These are phyloP conservation scores for Sarocladium oryzae DNA, from an alignment of 2,329 filamentous ascomycete genomes.

Conservation along the genomic window DNA sequence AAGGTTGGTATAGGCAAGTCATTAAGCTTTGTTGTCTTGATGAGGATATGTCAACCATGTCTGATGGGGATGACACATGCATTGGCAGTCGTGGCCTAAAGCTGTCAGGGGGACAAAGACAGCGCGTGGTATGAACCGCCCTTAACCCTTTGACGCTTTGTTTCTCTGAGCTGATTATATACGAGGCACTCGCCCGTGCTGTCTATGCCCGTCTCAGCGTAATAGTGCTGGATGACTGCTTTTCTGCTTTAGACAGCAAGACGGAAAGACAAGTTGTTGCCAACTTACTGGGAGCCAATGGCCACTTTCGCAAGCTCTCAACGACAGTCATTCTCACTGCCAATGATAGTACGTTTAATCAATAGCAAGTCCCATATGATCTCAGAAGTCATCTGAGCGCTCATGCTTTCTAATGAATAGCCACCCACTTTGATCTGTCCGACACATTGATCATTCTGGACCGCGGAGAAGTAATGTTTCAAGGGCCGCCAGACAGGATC, in stretches of 20 bases:
- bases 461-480: conserved; percentile 26
- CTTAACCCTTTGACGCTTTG: too few relatives aligned
- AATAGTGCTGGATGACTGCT: not conserved
- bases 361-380: too few relatives aligned
- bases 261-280: not conserved
- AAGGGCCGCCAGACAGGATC: conserved; percentile 30
- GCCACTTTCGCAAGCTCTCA: not conserved
- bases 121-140: conserved; percentile 18
- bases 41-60: conserved; percentile 17
- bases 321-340: not conserved
- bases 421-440: conserved; percentile 30
- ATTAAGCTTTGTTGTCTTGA: conserved; percentile 16
- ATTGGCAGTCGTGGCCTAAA: conserved; percentile 17
- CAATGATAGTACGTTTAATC: too few relatives aligned
- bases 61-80: conserved; percentile 14
- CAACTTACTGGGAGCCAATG: not conserved
- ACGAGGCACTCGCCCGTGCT: not conserved
- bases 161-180: not conserved
- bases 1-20: conserved; percentile 14
- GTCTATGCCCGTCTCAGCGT: not conserved
- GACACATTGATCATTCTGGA: conserved; percentile 36
- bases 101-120: conserved; percentile 17
- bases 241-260: not conserved
- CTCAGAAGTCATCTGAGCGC: too few relatives aligned
- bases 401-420: too few relatives aligned